These are phyloP conservation scores for Aspergillus fumigatus DNA, from an alignment of 2,329 filamentous ascomycete species.

Conservation along the genomic window DNA sequence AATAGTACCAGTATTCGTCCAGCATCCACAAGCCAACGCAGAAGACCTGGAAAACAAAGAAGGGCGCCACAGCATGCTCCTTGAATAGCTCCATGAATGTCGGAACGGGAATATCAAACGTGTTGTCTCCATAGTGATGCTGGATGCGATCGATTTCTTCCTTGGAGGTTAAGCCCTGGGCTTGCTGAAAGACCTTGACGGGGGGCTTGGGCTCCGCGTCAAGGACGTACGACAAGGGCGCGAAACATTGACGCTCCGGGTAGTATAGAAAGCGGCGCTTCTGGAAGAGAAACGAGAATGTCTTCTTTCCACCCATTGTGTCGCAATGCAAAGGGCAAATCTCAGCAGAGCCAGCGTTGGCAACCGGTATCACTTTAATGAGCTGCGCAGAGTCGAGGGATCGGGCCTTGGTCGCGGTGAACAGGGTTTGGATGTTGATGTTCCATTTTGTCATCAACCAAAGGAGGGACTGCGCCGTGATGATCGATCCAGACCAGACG, in stretches of 20 bases:
- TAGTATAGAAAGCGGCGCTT: conserved; percentile 94
- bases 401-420: conserved; percentile 70
- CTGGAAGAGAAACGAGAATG: conserved; percentile 89
- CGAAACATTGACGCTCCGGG: conserved; percentile 66
- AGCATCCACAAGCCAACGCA: conserved; percentile 98
- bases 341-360: conserved; percentile 83
- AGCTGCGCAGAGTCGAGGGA: conserved; percentile 69
- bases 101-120: conserved; percentile 95
- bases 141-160: conserved; percentile 75
- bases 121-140: conserved; percentile 92
- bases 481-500: conserved; percentile 83
- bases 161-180: conserved; percentile 67
- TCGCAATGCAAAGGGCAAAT: conserved; percentile 80
- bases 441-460: conserved; percentile 99
- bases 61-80: conserved; percentile 96
- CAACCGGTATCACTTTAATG: conserved; percentile 88
- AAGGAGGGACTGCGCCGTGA: conserved; percentile 79
- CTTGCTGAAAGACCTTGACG: conserved; percentile 73
- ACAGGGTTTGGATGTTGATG: conserved; percentile 75
- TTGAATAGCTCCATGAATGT: conserved; percentile 95
- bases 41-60: conserved; percentile 99
- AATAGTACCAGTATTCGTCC: conserved; percentile 99
- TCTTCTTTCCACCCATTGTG: conserved; percentile 67
- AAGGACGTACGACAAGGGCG: conserved; percentile 75
- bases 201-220: conserved; percentile 79